Evolutionary conservation across 2,329 filamentous ascomycete species (phyloP), one percentile per base, ranked within the genome.

Genomic region (Incumbomyces delicatus): DNA sequence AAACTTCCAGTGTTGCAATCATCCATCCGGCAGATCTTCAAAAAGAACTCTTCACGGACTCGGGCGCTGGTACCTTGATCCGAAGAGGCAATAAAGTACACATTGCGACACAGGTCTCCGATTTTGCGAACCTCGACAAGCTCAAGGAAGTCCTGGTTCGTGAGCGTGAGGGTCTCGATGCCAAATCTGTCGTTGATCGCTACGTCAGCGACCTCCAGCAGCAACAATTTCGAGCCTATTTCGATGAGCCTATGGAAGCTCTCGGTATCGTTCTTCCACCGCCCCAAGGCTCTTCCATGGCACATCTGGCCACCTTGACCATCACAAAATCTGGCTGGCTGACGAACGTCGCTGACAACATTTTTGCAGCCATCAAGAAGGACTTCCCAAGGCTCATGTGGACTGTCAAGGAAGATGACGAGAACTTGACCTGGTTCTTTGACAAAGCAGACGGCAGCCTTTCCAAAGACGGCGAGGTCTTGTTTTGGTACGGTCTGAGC

Each of bases 391-490:
- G 84, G 69, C 75, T 96, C 54, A 85, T 87, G 53, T 98, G 89
- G 90, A 94, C 88, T n/a, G 90, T 95, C 50, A 90, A 86, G 70
- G 84, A 89, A 61, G 85, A 94, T 57, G 89, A 96, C 59, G 90
- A 96, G 75, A 95, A 96, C 65, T 73, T 96, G 58, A 89, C 87
- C 10, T 96, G 90, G 92, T 95, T 96, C 74, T 94, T 94, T 57
- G 89, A 95, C 67, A 95, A 95, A 75, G 85, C 90, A 8, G 88
- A 95, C 57, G 90, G 92, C 47, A 95, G 87, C 66, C 77, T 95
- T 58, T 87, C 84, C 52, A 80, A 82, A 47, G 81, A 87, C 56
- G 87, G 87, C 49, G 87, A 89, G 61, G 87, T 95, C 33, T 81
- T 96, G 61, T 96, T 96, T 74, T 96, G 90, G 85, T 95, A 94